Percentiles rank a stretch among this genome's conserved stretches.
These are phyloP conservation scores for Auricularia heimuer DNA, from an alignment of 768 basidiomycete genomes.

Conservation along the genomic window DNA sequence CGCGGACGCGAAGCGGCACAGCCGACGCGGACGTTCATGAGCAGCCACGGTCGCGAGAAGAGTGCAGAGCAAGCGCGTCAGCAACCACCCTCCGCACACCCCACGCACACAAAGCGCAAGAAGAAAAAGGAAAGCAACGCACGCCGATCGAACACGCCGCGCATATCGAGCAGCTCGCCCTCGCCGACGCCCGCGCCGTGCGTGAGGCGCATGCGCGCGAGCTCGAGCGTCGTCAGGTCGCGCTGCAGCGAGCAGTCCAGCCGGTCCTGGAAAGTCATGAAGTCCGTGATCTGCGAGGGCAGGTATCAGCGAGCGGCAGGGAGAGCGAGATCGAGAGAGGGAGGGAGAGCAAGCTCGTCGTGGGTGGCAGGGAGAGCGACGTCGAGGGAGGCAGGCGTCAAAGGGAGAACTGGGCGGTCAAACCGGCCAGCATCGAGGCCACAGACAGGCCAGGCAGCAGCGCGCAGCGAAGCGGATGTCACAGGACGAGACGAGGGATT, in stretches of 20 bases:
- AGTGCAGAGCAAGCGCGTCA: background rate
- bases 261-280: slow-evolving; percentile 68
- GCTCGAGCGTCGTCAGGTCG: slow-evolving; percentile 73
- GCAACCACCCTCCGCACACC: background rate
- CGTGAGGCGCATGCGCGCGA: slow-evolving; percentile 71
- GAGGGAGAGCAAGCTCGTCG: too few species aligned
- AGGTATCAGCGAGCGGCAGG: too few species aligned
- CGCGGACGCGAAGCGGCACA: too few species aligned
- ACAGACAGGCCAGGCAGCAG: too few species aligned
- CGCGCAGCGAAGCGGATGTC: too few species aligned
- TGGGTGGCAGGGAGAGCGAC: too few species aligned
- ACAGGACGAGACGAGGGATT: background rate
- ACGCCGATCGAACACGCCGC: slow-evolving; percentile 74
- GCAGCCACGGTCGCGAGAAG: too few species aligned
- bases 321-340: too few species aligned
- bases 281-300: slow-evolving; percentile 60
- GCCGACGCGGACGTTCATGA: background rate
- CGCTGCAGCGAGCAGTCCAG: slow-evolving; percentile 80
- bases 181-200: slow-evolving; percentile 65
- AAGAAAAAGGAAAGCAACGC: slow-evolving; percentile 16
- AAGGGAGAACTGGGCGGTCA: too few species aligned
- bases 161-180: slow-evolving; percentile 75
- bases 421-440: too few species aligned
- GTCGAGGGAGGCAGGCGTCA: too few species aligned
- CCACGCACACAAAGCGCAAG: background rate